These are phyloP conservation scores for Spiraea crenata DNA, from an alignment of 331 rosid genomes.

Conservation along the genomic window DNA sequence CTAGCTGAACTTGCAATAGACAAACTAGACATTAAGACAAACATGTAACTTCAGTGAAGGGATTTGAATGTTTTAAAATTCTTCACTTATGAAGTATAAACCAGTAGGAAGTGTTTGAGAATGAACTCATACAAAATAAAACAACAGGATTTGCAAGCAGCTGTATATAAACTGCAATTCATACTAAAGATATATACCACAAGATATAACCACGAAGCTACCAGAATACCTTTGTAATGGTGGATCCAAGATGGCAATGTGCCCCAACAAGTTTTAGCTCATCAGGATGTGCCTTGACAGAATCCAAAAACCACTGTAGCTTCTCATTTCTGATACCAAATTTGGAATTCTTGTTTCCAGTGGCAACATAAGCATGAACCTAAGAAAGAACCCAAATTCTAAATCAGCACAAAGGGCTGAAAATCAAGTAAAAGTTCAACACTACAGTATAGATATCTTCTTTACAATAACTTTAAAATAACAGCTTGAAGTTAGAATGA, in stretches of 20 bases:
- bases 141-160: no score
- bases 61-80: no score
- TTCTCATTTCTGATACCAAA: constrained; percentile 95
- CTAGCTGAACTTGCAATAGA: background rate
- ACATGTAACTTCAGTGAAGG: background rate
- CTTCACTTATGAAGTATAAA: no score
- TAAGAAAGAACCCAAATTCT: constrained; percentile 24
- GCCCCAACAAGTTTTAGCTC: constrained; percentile 95
- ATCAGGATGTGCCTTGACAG: constrained; percentile 68
- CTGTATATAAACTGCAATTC: no score
- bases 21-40: background rate
- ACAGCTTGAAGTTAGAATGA: background rate
- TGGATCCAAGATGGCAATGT: constrained; percentile 98
- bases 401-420: background rate
- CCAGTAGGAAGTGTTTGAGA: no score
- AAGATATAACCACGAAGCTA: background rate
- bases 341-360: constrained; percentile 94
- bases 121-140: no score
- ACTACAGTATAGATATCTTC: background rate
- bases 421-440: background rate
- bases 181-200: background rate
- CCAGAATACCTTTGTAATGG: constrained; percentile 75
- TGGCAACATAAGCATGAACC: constrained; percentile 97
- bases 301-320: constrained; percentile 94
- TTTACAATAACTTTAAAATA: background rate